Conservation (phyloP, 2,329 filamentous ascomycete species). For the Cladosporium phlei region DNA sequence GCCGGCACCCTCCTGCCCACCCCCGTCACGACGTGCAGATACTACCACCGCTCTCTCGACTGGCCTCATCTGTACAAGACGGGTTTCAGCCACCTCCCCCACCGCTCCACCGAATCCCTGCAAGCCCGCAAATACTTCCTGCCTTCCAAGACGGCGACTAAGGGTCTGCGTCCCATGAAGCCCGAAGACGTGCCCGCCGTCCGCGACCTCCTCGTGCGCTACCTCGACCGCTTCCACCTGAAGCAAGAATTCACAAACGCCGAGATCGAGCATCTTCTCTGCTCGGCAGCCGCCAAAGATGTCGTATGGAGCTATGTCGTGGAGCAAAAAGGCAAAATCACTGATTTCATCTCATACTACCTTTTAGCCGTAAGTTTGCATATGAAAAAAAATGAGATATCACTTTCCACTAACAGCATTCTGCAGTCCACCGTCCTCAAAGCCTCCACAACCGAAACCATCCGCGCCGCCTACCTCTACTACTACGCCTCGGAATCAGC, state of each 20-base stretch:
- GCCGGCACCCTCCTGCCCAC: slow-evolving; percentile 86
- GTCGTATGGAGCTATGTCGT: slow-evolving; percentile 94
- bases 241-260: slow-evolving; percentile 73
- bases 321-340: slow-evolving; percentile 72
- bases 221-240: slow-evolving; percentile 75
- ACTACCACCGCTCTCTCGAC: slow-evolving; percentile 89
- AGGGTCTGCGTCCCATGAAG: slow-evolving; percentile 76
- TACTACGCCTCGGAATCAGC: slow-evolving; percentile 89
- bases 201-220: slow-evolving; percentile 67
- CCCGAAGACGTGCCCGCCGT: slow-evolving; percentile 72
- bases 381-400: not conserved
- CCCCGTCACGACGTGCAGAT: slow-evolving; percentile 86
- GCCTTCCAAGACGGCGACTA: slow-evolving; percentile 66
- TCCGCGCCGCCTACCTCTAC: slow-evolving; percentile 91
- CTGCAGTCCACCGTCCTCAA: slow-evolving; percentile 73
- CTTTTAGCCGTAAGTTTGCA: slow-evolving; percentile 58
- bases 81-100: slow-evolving; percentile 84
- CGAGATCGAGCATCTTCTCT: slow-evolving; percentile 83
- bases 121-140: slow-evolving; percentile 84
- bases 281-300: slow-evolving; percentile 69
- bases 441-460: slow-evolving; percentile 65
- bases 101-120: slow-evolving; percentile 74
- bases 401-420: not conserved
- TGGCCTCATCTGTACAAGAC: slow-evolving; percentile 96
- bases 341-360: slow-evolving; percentile 97